Evolutionary conservation across 306 rosid genomes (phyloP).

Genomic region (Pyrus betulifolia): DNA sequence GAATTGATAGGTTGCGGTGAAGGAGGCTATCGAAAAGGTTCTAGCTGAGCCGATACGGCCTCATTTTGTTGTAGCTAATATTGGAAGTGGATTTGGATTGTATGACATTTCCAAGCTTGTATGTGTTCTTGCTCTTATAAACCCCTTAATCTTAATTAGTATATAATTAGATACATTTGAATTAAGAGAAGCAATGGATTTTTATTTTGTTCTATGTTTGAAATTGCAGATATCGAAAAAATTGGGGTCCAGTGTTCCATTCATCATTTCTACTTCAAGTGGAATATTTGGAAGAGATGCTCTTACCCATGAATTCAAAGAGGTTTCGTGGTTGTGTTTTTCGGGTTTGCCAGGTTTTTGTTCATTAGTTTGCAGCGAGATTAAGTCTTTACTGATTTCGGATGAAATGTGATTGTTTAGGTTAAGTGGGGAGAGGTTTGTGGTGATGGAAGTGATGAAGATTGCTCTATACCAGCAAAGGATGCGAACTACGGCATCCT

Average conservation of each 20-base stretch:
- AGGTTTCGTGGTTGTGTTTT: conserved; percentile 32
- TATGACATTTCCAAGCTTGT: conserved; percentile 34
- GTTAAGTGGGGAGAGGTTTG: conserved; percentile 26
- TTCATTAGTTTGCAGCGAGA: neutral
- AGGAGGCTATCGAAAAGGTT: conserved; percentile 52
- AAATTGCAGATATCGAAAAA: conserved; percentile 29
- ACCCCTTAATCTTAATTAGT: neutral
- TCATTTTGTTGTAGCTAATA: conserved; percentile 45
- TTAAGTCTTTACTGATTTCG: neutral
- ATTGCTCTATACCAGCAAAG: neutral
- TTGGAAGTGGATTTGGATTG: conserved; percentile 42
- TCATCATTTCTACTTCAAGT: conserved; percentile 38
- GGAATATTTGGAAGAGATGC: conserved; percentile 70
- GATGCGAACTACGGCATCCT: conserved; percentile 44
- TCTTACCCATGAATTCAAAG: conserved; percentile 44
- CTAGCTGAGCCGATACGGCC: conserved; percentile 72
- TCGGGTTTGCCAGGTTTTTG: neutral
- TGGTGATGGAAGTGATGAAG: conserved; percentile 18
- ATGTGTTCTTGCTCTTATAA: conserved; percentile 2
- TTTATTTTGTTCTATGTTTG: neutral
- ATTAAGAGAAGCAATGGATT: neutral
- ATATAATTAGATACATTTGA: neutral
- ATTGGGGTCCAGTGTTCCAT: conserved; percentile 42
- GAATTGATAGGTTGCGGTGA: conserved; percentile 47
- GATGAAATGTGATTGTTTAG: conserved; percentile 13